Evolutionary conservation across 2,329 filamentous ascomycete species (phyloP), one percentile per base, ranked within the genome.

Genomic region (Xylaria arbuscula): DNA sequence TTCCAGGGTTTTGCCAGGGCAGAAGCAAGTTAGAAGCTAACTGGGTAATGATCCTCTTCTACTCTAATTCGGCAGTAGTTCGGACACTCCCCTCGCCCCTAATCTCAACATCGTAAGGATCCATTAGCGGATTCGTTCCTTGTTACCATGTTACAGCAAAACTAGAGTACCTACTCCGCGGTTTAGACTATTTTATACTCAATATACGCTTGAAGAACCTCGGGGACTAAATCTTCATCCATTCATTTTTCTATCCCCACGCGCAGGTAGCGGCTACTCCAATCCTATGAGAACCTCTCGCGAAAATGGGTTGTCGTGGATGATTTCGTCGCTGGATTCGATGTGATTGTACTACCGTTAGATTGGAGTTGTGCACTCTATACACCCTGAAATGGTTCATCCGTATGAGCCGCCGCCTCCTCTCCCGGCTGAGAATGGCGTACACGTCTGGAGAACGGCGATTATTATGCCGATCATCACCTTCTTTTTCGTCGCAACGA

Each of bases 401-500:
- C 69, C 62, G 22, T 70, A 66, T 34, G 69, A 69, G 19, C 13
- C 66, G 10, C 69, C 69, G 9, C 64, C 70, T 9, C 61, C 65
- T 36, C 70, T 72, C 32, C 76, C 76, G 42, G 75, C 75, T 34
- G 76, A 76, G 56, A 76, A 74, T 69, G 76, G 76, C 38, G 62
- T 75, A 28, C 72, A 77, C 53, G 74, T 77, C 34, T 74, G 70
- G 72, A 73, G 73, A 59, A 64, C 75, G 19, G 76, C 75, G 4
- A 67, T 77, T 54, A 55, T 74, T 22, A 74, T 76, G 70, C 75
- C 76, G 9, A 72, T 76, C 62, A 73, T 78, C 55, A 76, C 72
- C 11, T 75, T 75, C 65, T 57, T 69, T 28, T 77, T 78, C 64
- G 73, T 77, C 17, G 67, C 66, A 6, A 71, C 71, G 15, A 73